Conservation (phyloP, 2,329 filamentous ascomycete genomes). For the Colletotrichum tropicicola region DNA sequence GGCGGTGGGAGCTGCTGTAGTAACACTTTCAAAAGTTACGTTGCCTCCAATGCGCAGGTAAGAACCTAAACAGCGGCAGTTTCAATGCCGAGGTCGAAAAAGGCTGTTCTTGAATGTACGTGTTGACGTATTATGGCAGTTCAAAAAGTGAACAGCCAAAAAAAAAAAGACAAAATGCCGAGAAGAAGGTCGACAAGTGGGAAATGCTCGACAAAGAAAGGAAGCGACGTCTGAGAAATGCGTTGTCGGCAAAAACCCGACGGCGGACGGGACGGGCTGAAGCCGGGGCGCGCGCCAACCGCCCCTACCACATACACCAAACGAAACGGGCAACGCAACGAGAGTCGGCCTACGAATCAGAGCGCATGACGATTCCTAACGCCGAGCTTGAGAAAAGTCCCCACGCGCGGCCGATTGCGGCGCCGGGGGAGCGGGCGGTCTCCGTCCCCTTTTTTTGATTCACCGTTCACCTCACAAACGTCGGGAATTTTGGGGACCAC, state of each 20-base stretch:
- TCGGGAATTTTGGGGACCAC: not conserved
- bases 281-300: not conserved
- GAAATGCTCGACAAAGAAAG: not conserved
- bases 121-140: too few species aligned
- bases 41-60: too few species aligned
- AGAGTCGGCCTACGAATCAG: too few species aligned
- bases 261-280: not conserved
- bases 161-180: not conserved
- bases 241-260: constrained; percentile 9
- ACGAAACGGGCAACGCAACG: not conserved
- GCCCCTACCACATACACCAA: not conserved
- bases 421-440: not conserved
- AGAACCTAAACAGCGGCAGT: too few species aligned
- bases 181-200: too few species aligned
- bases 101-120: too few species aligned
- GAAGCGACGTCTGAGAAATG: not conserved
- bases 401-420: constrained; percentile 18
- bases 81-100: too few species aligned
- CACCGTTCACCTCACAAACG: not conserved
- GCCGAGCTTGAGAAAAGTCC: not conserved
- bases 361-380: too few species aligned
- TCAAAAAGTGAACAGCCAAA: not conserved
- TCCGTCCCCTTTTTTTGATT: not conserved
- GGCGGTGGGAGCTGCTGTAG: too few species aligned
- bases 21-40: too few species aligned